Base-by-base conservation (phyloP, 2,329 filamentous ascomycete genomes). In the Ceratocystis cubensis region DNA sequence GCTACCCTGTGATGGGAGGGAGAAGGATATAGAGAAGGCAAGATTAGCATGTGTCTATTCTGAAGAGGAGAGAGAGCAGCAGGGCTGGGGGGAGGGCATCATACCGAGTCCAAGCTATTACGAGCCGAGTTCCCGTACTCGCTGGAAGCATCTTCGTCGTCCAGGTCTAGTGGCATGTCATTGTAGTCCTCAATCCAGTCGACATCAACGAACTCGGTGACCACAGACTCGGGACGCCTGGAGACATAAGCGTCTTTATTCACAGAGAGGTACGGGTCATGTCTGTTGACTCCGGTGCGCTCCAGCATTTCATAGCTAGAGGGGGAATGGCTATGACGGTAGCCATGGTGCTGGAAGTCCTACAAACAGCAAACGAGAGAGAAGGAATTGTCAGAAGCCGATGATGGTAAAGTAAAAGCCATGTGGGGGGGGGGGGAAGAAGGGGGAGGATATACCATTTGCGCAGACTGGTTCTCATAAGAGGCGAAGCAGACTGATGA, bases 201-300 rank as follows among this genome's bases (percentile, higher is more conserved):
- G 50, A 88, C 90, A 72, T 91, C 89, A 73, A 87, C 86, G 70
- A 91, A 88, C 72, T 91, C 87, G 25, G 88, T 93, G 56, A 87
- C 83, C 68, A 88, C 81, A 46, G 89, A 92, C 46, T 83, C 75
- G 48, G 88, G 88, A 67, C 87, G 81, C 65, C 78, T 67, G 20
- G 45, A 65, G 37, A 10, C 37, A 65, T 79, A 76, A 25, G 75
- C 79, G 69, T 81, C 79, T 66, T 74, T 74, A 71, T 81, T 82
- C 69, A 82, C 75, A 70, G 80, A 80, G 75, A 88, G 88, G 73
- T 88, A 84, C 20, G 84, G 76, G 75, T 85, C 82, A 70, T 81
- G 79, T 5, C 30, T 46, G 28, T 33, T 28, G 30, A 78, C 73
- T 61, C 76, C 73, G 65, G 76, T 72, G 73, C 80, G 82, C 70